Percentiles rank a stretch among this genome's conserved stretches.
These are phyloP conservation scores for Lepiota brunneoincarnata DNA, from an alignment of 768 basidiomycete genomes.

Conservation along the genomic window DNA sequence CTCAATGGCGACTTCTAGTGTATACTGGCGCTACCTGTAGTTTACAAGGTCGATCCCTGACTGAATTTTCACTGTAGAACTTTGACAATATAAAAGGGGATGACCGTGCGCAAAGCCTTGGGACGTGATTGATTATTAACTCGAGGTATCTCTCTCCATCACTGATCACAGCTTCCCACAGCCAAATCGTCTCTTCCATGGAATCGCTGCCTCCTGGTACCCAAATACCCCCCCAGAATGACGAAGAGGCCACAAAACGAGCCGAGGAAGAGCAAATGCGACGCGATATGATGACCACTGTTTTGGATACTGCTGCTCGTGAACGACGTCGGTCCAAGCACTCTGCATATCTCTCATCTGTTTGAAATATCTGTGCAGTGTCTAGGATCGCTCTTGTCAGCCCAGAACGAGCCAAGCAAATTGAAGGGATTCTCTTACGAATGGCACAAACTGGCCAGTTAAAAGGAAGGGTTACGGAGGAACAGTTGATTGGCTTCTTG, in stretches of 20 bases:
- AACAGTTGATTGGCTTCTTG: constrained; percentile 79
- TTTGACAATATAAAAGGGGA: too few species aligned
- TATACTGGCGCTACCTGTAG: too few species aligned
- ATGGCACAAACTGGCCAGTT: constrained; percentile 87
- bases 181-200: constrained; percentile 5
- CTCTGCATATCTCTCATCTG: not conserved
- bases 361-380: constrained; percentile 41
- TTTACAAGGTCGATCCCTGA: too few species aligned
- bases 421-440: constrained; percentile 72
- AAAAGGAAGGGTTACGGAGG: constrained; percentile 71
- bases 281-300: constrained; percentile 72
- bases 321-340: constrained; percentile 62
- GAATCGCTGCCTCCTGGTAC: not conserved
- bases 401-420: constrained; percentile 74
- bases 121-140: not conserved
- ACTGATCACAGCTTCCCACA: not conserved
- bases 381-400: constrained; percentile 87
- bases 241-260: constrained; percentile 52
- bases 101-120: too few species aligned
- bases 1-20: too few species aligned
- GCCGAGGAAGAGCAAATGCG: constrained; percentile 75
- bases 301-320: constrained; percentile 74
- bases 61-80: too few species aligned
- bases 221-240: constrained; percentile 10
- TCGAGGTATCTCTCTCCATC: not conserved